Evolutionary conservation across 352 stramenopile genomes (phyloP).

Genomic region (Stramenopiles sp.): DNA sequence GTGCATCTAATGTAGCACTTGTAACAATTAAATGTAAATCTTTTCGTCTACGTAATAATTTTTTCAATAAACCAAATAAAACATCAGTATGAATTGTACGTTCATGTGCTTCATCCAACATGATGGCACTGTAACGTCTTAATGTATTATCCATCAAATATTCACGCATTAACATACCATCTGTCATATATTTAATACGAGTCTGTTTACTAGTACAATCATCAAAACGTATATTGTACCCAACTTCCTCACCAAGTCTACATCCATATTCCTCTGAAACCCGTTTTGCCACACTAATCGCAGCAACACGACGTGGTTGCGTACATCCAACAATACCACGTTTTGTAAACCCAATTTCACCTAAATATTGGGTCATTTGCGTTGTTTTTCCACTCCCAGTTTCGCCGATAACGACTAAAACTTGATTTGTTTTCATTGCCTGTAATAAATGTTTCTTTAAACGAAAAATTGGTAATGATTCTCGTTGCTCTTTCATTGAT

Average conservation of each 20-base stretch:
- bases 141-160: slow-evolving; percentile 91
- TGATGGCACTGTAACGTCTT: slow-evolving; percentile 88
- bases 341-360: slow-evolving; percentile 88
- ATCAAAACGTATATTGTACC: slow-evolving; percentile 97
- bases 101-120: slow-evolving; percentile 98
- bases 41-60: slow-evolving; percentile 79
- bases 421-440: slow-evolving; percentile 83
- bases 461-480: slow-evolving; percentile 87
- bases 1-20: slow-evolving; percentile 84
- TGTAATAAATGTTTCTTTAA: slow-evolving; percentile 92
- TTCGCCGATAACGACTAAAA: slow-evolving; percentile 60
- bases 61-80: slow-evolving; percentile 95
- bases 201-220: slow-evolving; percentile 94
- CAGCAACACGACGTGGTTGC: slow-evolving; percentile 85
- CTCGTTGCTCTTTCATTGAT: slow-evolving; percentile 30
- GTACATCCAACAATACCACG: slow-evolving; percentile 77
- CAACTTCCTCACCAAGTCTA: slow-evolving; percentile 87
- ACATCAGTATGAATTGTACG: slow-evolving; percentile 94
- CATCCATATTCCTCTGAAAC: slow-evolving; percentile 95
- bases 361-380: slow-evolving; percentile 94
- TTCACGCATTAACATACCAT: slow-evolving; percentile 96
- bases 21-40: slow-evolving; percentile 95
- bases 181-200: slow-evolving; percentile 96
- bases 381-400: slow-evolving; percentile 93
- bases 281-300: slow-evolving; percentile 95